phyloP scores from a whole-genome alignment of 768 basidiomycete species.

The Russula olivacea region DNA sequence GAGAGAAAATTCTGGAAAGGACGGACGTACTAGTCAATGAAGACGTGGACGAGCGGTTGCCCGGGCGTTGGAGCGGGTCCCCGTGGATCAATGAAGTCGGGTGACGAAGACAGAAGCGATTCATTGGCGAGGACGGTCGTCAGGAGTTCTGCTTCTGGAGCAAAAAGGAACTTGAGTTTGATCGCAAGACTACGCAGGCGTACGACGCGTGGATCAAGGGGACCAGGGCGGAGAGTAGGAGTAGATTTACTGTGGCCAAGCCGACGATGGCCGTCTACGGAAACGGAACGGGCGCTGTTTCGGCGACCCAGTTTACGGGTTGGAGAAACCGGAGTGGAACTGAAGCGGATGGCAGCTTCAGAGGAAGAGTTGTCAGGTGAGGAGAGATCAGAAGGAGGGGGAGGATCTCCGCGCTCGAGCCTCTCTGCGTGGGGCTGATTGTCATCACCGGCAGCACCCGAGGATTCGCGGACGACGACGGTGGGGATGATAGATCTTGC shows the following conservation, averaged over 20 bases:
- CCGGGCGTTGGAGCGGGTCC: slow-evolving; percentile 32
- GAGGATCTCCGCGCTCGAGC: slow-evolving; percentile 26
- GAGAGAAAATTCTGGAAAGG: slow-evolving; percentile 13
- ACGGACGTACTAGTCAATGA: slow-evolving; percentile 53
- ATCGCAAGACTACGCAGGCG: slow-evolving; percentile 51
- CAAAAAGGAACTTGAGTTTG: slow-evolving; percentile 51
- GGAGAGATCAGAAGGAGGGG: slow-evolving; percentile 24
- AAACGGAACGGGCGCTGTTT: slow-evolving; percentile 24
- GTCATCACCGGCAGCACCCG: slow-evolving; percentile 2
- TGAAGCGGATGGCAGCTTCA: slow-evolving; percentile 27
- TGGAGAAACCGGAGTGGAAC: slow-evolving; percentile 30
- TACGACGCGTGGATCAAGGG: slow-evolving; percentile 43
- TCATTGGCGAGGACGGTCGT: slow-evolving; percentile 31
- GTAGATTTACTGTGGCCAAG: slow-evolving; percentile 45
- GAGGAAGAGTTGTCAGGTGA: slow-evolving; percentile 30
- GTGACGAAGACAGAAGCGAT: slow-evolving; percentile 24
- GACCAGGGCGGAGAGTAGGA: slow-evolving; percentile 38
- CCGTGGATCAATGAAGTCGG: slow-evolving; percentile 36
- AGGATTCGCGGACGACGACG: slow-evolving; percentile 13
- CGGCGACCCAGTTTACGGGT: slow-evolving; percentile 9
- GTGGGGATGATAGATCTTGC: slow-evolving; percentile 21
- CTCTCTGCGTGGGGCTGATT: slow-evolving; percentile 19
- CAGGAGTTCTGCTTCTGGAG: slow-evolving; percentile 40
- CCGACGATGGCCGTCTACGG: slow-evolving; percentile 28
- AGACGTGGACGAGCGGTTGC: slow-evolving; percentile 36